A percentile compares a stretch with the other conserved stretches of the same genome.
Evolutionary conservation across 2,329 filamentous ascomycete species (phyloP).

Genomic region (Basipetospora chlamydospora): DNA sequence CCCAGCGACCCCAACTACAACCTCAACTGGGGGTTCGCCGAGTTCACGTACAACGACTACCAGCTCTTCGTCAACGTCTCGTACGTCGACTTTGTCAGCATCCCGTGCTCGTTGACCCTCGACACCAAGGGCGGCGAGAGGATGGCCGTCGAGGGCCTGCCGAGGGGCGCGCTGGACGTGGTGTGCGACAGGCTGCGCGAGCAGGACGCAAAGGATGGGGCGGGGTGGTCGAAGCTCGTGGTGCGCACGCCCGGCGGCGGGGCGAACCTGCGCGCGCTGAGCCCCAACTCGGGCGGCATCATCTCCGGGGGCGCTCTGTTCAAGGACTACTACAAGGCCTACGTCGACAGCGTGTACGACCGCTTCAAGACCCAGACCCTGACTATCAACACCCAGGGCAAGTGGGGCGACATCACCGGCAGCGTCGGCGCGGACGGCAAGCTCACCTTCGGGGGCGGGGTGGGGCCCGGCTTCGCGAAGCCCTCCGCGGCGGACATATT

Average conservation of each 20-base stretch:
- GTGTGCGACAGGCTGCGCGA: constrained; percentile 28
- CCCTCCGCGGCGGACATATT: constrained; percentile 36
- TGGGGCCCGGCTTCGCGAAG: constrained; percentile 25
- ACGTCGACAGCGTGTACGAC: constrained; percentile 37
- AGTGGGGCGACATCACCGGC: constrained; percentile 33
- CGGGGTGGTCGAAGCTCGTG: constrained; percentile 37
- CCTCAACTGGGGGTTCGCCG: constrained; percentile 51
- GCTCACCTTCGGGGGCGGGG: constrained; percentile 24
- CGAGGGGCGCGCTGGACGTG: constrained; percentile 26
- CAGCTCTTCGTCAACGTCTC: constrained; percentile 56
- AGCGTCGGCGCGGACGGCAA: constrained; percentile 19
- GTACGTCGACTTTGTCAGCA: constrained; percentile 60
- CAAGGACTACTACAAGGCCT: constrained; percentile 31
- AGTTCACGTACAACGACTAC: constrained; percentile 49
- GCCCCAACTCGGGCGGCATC: constrained; percentile 35
- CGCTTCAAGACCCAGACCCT: constrained; percentile 30
- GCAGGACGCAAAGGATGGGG: constrained; percentile 30
- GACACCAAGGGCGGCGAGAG: constrained; percentile 27
- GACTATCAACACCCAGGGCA: constrained; percentile 35
- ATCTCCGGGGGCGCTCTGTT: constrained; percentile 25
- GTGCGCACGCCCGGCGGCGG: constrained; percentile 22
- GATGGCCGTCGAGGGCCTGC: constrained; percentile 34
- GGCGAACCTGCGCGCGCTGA: constrained; percentile 33
- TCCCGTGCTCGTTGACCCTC: constrained; percentile 46
- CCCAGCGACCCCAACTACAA: constrained; percentile 45